Conservation (phyloP, 768 basidiomycete species). For the Trichaptum fuscoviolaceum region DNA sequence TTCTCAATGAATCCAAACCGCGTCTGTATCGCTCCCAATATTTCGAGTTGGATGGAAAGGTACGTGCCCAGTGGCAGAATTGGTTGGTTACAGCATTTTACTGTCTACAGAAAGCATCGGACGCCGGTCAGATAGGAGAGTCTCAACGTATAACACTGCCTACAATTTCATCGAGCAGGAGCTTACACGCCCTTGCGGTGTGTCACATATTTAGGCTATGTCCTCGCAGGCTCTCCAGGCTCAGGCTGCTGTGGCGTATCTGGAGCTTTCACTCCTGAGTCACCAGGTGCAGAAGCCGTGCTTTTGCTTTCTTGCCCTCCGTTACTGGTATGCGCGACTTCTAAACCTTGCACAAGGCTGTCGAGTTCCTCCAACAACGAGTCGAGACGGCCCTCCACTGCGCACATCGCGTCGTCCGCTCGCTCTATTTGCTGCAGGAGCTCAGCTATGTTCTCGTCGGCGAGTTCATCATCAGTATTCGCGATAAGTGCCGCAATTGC, state of each 20-base stretch:
- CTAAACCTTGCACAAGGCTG: not conserved
- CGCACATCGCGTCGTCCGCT: conserved; percentile 55
- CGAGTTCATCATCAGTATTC: conserved; percentile 15
- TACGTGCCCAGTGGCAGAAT: too few species aligned
- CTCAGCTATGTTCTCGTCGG: conserved; percentile 43
- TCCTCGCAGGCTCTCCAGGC: not conserved
- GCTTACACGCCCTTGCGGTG: not conserved
- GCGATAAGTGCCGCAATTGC: not conserved
- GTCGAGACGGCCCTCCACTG: conserved; percentile 60
- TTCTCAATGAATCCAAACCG: not conserved
- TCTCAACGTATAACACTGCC: not conserved
- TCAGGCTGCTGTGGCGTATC: not conserved
- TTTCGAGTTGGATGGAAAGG: too few species aligned
- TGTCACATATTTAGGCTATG: not conserved
- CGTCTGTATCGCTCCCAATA: not conserved
- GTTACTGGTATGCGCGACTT: not conserved
- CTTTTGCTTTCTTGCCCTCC: not conserved
- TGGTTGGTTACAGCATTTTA: not conserved
- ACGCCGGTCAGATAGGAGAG: not conserved
- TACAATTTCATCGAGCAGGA: not conserved
- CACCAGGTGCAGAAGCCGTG: not conserved
- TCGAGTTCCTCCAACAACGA: conserved; percentile 42
- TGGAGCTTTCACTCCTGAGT: not conserved
- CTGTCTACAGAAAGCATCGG: not conserved
- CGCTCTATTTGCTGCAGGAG: conserved; percentile 49